Conservation (phyloP, 139 green algal genomes). For the Closterium sp. region DNA sequence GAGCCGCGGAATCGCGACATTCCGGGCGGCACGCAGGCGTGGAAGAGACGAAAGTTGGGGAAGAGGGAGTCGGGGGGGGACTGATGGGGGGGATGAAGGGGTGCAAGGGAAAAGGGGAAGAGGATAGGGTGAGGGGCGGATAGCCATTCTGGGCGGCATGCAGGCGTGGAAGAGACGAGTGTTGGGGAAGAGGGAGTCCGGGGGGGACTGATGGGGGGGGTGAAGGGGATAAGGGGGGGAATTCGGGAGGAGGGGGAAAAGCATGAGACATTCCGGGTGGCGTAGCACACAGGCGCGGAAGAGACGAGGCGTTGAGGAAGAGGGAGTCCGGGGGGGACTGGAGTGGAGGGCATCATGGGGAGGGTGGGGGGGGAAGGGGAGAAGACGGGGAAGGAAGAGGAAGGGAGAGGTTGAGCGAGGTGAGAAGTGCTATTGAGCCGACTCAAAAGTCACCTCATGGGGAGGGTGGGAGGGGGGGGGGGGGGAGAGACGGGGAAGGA, state of each 20-base stretch:
- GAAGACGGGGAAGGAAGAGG: too few relatives aligned
- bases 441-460: too few relatives aligned
- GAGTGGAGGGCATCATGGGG: too few relatives aligned
- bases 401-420: not conserved
- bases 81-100: not conserved
- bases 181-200: not conserved
- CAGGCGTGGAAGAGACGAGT: too few relatives aligned
- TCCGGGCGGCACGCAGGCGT: constrained; percentile 9
- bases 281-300: too few relatives aligned
- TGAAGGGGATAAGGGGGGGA: not conserved
- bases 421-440: not conserved
- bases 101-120: not conserved
- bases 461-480: too few relatives aligned
- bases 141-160: too few relatives aligned
- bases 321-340: too few relatives aligned
- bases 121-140: not conserved
- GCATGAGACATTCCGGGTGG: too few relatives aligned
- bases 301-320: too few relatives aligned
- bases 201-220: too few relatives aligned
- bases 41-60: constrained; percentile 10
- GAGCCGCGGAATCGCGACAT: constrained; percentile 6
- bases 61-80: not conserved
- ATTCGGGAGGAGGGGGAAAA: too few relatives aligned
- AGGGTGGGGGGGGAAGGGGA: not conserved
- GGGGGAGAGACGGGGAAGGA: not conserved